phyloP scores from a whole-genome alignment of 2,329 filamentous ascomycete genomes.

The Paracorniculantispora psalliotae region DNA sequence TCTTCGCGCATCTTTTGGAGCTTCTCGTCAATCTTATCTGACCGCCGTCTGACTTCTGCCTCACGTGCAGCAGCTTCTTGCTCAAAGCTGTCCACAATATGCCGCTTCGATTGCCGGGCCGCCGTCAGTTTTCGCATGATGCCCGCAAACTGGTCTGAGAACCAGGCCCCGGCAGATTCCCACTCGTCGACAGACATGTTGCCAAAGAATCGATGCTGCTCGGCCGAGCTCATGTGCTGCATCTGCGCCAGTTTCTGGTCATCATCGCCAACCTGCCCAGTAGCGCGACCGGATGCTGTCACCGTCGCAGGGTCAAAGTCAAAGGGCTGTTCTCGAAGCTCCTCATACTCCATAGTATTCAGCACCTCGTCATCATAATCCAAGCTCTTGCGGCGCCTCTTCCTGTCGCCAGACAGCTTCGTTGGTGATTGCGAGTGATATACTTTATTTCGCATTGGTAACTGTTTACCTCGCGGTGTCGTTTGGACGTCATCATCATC shows the following conservation, averaged over 20 bases:
- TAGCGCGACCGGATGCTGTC: slow-evolving; percentile 31
- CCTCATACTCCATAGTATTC: slow-evolving; percentile 47
- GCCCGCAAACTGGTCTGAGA: slow-evolving; percentile 47
- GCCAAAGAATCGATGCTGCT: slow-evolving; percentile 48
- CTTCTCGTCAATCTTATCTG: slow-evolving; percentile 50
- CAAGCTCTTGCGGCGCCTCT: slow-evolving; percentile 39
- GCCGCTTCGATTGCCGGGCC: slow-evolving; percentile 45
- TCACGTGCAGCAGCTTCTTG: slow-evolving; percentile 50
- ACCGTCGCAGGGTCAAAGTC: slow-evolving; percentile 51
- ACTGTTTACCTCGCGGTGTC: slow-evolving; percentile 17
- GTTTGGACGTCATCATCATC: slow-evolving; percentile 16
- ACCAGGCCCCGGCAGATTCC: slow-evolving; percentile 58
- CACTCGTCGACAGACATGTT: slow-evolving; percentile 52
- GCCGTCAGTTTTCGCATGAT: slow-evolving; percentile 45
- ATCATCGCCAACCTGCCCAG: slow-evolving; percentile 18
- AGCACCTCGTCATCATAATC: slow-evolving; percentile 56
- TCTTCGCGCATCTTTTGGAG: slow-evolving; percentile 52
- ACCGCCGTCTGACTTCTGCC: slow-evolving; percentile 48
- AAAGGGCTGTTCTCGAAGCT: slow-evolving; percentile 48
- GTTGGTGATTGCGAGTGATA: slow-evolving; percentile 17
- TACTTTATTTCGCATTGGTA: slow-evolving; percentile 22
- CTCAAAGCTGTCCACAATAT: slow-evolving; percentile 47
- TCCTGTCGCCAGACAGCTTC: slow-evolving; percentile 25
- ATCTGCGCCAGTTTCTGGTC: slow-evolving; percentile 43
- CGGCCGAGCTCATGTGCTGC: slow-evolving; percentile 38